These are phyloP conservation scores for Colletotrichum horii DNA, from an alignment of 2,329 filamentous ascomycete genomes.

Conservation along the genomic window DNA sequence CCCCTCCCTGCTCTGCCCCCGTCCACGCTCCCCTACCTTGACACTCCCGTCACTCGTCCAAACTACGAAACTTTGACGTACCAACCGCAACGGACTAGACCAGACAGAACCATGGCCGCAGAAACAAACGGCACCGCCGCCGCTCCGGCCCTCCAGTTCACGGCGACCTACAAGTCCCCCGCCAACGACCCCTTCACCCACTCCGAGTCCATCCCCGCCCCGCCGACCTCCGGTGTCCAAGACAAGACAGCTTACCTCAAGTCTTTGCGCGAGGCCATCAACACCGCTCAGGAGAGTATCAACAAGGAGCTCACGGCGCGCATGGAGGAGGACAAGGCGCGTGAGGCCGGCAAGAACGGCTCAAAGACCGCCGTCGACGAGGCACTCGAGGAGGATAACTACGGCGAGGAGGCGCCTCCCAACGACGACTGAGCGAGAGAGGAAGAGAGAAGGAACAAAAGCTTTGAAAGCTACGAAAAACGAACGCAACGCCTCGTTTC, in stretches of 20 bases:
- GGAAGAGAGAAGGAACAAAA: background rate
- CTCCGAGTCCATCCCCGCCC: conserved; percentile 39
- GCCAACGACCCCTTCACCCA: conserved; percentile 52
- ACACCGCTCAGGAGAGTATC: conserved; percentile 66
- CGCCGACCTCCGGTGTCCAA: conserved; percentile 38
- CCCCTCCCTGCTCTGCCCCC: background rate
- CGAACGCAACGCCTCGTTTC: background rate
- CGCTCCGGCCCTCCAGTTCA: conserved; percentile 34
- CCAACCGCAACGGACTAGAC: background rate
- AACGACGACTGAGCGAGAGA: conserved; percentile 59
- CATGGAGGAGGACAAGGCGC: conserved; percentile 75
- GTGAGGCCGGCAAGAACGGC: conserved; percentile 38
- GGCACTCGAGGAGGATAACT: conserved; percentile 74
- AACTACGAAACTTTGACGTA: background rate
- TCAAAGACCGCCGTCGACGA: conserved; percentile 47
- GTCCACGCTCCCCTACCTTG: background rate
- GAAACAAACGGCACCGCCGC: background rate
- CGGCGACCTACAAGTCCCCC: conserved; percentile 60
- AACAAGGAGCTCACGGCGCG: conserved; percentile 74
- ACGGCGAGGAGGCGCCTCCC: conserved; percentile 80
- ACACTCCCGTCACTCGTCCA: background rate
- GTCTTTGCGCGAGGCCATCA: conserved; percentile 61
- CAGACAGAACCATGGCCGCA: background rate
- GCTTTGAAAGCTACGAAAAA: background rate
- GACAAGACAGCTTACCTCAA: conserved; percentile 66